Base-by-base conservation (phyloP, 176 grass and related monocot species). In the Oryza meridionalis region DNA sequence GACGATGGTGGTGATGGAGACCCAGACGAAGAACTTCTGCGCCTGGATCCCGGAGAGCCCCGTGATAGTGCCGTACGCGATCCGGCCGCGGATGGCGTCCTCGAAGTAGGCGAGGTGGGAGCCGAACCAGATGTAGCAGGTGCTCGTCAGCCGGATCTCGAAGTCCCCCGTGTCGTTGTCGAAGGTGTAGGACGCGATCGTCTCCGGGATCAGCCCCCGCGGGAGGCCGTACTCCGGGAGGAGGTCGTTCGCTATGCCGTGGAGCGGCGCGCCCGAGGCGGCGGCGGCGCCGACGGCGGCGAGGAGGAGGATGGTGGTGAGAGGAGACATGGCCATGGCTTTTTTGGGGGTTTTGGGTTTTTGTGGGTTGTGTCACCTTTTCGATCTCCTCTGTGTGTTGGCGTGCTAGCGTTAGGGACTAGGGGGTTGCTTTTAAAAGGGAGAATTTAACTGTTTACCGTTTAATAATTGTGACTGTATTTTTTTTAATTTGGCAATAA, bases 21-120 rank as follows among this genome's bases (percentile, higher is more conserved):
- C 76, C 95, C 95, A 98, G 35, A 93, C 8, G 82, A 98, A 93
- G 72, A 93, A 7, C 87, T 95, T 94, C 90, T 91, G 88, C 19
- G 84, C 92, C 82, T 93, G 82, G 79, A 98, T 91, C 26, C 95
- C 95, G 33, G 88, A 61, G 77, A 97, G 84, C 21, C 70, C 29
- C 13, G 88, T 70, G 84, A 97, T 94, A 14, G 53, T n/a, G 31
- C 94, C 92, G 31, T 81, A 21, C 64, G 92, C 81, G 83, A 94
- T 67, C 66, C 77, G 45, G 31, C 92, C 95, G 32, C 53, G 65
- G 62, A 97, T 86, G 65, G 78, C 73, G 42, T 70, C 77, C 55
- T 90, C 88, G 84, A 84, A 94, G 88, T 89, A 92, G 58, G 92
- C 90, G 47, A 90, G 78, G 68, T 92, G 37, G 53, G 85, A 75